Conservation (phyloP, 148 eudicot species). For the Spergularia bocconei region DNA sequence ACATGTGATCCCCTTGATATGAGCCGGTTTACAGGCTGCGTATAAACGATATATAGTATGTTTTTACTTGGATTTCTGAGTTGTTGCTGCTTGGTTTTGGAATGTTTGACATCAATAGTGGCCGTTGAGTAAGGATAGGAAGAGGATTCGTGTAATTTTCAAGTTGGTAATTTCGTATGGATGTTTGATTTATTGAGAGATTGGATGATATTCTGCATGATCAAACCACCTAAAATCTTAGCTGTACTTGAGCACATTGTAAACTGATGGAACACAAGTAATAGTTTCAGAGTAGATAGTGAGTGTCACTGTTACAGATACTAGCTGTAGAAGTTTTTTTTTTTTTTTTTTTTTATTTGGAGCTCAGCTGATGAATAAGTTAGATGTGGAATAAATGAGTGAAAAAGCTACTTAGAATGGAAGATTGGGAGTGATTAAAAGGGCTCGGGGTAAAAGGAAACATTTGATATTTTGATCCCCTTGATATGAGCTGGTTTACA, state of each 20-base stretch:
- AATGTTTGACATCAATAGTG: background rate
- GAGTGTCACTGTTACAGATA: too few relatives aligned
- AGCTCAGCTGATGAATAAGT: too few relatives aligned
- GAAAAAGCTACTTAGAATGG: background rate
- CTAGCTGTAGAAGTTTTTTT: too few relatives aligned
- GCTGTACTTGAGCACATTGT: too few relatives aligned
- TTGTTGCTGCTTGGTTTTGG: too few relatives aligned
- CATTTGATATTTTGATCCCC: background rate
- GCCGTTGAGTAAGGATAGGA: background rate
- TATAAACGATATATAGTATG: background rate
- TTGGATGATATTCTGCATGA: too few relatives aligned
- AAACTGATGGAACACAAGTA: too few relatives aligned
- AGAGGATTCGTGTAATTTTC: background rate
- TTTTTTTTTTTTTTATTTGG: too few relatives aligned
- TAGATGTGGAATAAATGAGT: too few relatives aligned
- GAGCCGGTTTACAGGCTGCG: background rate
- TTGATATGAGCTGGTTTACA: background rate
- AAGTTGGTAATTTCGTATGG: background rate
- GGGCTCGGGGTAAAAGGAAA: background rate
- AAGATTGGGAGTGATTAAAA: background rate
- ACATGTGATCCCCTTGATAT: background rate
- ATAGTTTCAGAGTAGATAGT: too few relatives aligned
- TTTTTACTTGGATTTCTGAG: background rate
- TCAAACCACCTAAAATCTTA: too few relatives aligned
- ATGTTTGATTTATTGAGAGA: too few relatives aligned